Base-by-base conservation (phyloP, 805 yeast genomes). In the Nakazawaea laoshanensis region DNA sequence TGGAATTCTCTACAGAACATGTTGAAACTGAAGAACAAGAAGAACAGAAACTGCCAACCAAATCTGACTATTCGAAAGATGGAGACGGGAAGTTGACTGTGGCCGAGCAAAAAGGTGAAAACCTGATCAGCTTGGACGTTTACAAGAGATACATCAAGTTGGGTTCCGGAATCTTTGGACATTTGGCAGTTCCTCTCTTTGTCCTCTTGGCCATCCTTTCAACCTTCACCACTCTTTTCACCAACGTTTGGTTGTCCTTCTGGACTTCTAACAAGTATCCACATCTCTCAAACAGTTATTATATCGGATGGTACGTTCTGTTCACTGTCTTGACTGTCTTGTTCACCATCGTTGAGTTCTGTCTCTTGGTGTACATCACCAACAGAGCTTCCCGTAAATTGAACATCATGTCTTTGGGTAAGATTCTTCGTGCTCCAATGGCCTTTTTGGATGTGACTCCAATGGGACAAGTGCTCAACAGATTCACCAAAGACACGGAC, bases 401-500 rank as follows among this genome's bases (percentile, higher is more conserved):
- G 48, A 84, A 84, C 47, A 59, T 77, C 30, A 46, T 48, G 36
- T 88, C 95, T 0, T 63, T 77, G 34, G 52, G 63, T 24, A 67
- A 63, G 19, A 65, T 86, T 7, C 60, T 86, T 43, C 78, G 74
- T 41, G 76, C 92, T 0, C 94, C 94, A 32, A 85, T 85, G 92
- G 55, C 75, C 0, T 86, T 73, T 51, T 67, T 85, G 55, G 95
- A 86, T 46, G 75, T 86, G 2, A 80, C 94, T 0, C 96, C 96
- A 19, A 68, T 83, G 67, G 95, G 96, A 3, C 65, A 95, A 44
- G 74, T 87, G 37, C 61, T 87, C 48, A 86, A 84, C 54, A 63
- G 95, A 42, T 86, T 85, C 54, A 84, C 95, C 1, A 84, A 84
- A 40, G 95, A 86, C 50, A 80, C 92, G 0, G 94, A 86, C 49